Evolutionary conservation across 1,284 basidiomycete genomes (phyloP).

Genomic region (Volvariella volvacea): DNA sequence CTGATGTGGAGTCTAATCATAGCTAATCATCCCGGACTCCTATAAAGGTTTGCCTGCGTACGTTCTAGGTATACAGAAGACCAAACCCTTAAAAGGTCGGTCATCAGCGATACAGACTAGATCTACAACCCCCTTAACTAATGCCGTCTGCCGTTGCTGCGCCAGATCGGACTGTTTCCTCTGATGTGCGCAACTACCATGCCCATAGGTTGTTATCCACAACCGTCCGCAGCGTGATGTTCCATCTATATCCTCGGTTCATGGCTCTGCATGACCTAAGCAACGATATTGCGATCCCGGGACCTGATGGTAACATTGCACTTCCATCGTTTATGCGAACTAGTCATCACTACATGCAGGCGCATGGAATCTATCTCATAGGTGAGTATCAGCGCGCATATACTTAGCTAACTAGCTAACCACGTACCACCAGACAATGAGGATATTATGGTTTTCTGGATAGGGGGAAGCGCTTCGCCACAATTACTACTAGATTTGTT

Average conservation of each 20-base stretch:
- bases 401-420: constrained; percentile 3
- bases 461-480: constrained; percentile 79
- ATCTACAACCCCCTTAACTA: not conserved
- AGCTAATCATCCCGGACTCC: constrained; percentile 93
- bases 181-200: constrained; percentile 89
- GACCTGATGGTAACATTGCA: constrained; percentile 52
- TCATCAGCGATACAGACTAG: constrained; percentile 1
- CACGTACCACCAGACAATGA: constrained; percentile 71
- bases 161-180: constrained; percentile 78
- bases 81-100: constrained; percentile 85
- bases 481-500: constrained; percentile 84
- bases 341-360: constrained; percentile 86
- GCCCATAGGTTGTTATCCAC: constrained; percentile 73
- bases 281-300: constrained; percentile 66
- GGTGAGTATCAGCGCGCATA: constrained; percentile 38
- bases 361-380: constrained; percentile 87
- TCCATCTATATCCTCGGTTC: constrained; percentile 85
- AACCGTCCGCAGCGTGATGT: constrained; percentile 66
- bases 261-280: constrained; percentile 86
- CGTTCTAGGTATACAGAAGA: constrained; percentile 82
- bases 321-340: constrained; percentile 81
- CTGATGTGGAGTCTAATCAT: constrained; percentile 6
- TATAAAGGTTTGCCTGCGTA: constrained; percentile 89
- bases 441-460: constrained; percentile 87
- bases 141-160: constrained; percentile 4